Base-by-base conservation (phyloP, 371 early-diverging fungal species). In the Mortierella sp. region DNA sequence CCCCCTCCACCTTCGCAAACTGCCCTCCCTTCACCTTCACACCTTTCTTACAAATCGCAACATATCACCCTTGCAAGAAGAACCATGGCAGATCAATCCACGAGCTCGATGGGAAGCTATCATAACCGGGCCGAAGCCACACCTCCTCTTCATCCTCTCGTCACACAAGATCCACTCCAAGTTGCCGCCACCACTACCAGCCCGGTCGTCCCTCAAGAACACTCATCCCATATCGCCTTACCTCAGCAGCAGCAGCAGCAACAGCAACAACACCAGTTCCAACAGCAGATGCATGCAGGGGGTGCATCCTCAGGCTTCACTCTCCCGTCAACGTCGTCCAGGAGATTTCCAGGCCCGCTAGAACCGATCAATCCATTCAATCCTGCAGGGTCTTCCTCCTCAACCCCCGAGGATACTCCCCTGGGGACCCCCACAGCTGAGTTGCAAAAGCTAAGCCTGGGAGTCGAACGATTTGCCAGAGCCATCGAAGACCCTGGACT, bases 401-500 rank as follows among this genome's bases (percentile, higher is more conserved):
- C 71, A 3, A 75, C 78, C 1, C 75, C 77, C 3, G 80, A 77
- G 6, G 72, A 51, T 5, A 81, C 81, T 21, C 84, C 81, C 1
- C 71, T 78, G 38, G 81, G 81, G 0, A 75, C 78, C 0, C 78
- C 84, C 3, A 58, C 55, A 18, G 74, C 81, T 32, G 84, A 84
- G 49, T 43, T 84, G 32, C 75, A 81, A 54, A 84, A 84, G 32
- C 78, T 84, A 18, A 84, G 58, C 21, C 51, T 84, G 8, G 84
- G 84, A 8, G 75, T 77, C n/a, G 84, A 84, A 68, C 81, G 81
- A 0, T 84, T 78, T 74, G 84, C 84, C 7, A 74, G 81, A 51
- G 84, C 84, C 10, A 72, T 84, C 10, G 72, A 81, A 44, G 81
- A 84, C 56, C 58, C 81, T 16, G 81, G 73, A 1, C 65, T 77